Base-by-base conservation (phyloP, 805 yeast genomes). In the Spathaspora hagerdaliae region DNA sequence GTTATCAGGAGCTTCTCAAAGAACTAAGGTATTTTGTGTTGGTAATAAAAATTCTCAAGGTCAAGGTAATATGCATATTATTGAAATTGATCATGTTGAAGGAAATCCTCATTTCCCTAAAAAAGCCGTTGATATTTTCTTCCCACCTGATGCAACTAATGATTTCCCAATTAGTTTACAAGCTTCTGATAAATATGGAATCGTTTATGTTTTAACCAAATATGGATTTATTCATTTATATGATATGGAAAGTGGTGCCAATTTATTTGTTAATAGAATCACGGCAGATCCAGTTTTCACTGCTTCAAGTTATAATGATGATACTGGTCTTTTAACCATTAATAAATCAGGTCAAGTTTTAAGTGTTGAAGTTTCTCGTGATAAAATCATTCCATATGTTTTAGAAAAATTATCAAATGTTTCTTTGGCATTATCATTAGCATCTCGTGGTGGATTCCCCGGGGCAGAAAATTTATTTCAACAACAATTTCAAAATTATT, bases 111-210 rank as follows among this genome's bases (percentile, higher is more conserved):
- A 76, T 19, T 94, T 86, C 73, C 78, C 80, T 50, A 94, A 95
- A 78, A 90, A 90, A 67, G 81, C 87, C 39, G 94, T 87, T 41
- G 98, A 92, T 58, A 83, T 94, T 50, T 94, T 87, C 70, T 90
- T 92, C 79, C 99, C 99, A 32, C 91, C 96, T 27, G 99, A 95
- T 71, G 96, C 96, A 39, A 76, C 87, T 36, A 87, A 86, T 64
- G 99, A 94, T 70, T 94, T 94, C 83, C 99, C 99, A 49, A 90
- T 94, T 54, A 80, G 96, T 43, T 79, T 91, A 51, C 94, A 89
- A 64, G 82, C 92, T 38, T 83, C 96, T 26, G 79, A 86, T 69
- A 78, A 79, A 61, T 94, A 83, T 58, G 98, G 98, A 54, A 80
- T 94, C 49, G 75, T 87, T 51, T 94, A 90, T 67, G 77, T 94